phyloP scores from a whole-genome alignment of 2,329 filamentous ascomycete species.

The Aspergillus oerlinghausenensis region DNA sequence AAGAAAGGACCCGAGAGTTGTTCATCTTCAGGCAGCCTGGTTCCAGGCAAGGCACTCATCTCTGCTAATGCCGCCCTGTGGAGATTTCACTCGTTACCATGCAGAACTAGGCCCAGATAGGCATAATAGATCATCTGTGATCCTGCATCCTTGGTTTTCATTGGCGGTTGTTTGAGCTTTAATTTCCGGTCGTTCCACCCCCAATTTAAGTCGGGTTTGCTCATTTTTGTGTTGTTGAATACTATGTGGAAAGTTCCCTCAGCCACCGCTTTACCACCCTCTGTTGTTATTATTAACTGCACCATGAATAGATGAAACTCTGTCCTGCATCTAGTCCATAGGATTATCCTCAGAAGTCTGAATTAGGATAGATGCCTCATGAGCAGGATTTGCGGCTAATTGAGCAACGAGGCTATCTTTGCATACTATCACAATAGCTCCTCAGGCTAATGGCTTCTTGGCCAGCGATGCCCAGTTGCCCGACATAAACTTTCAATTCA shows the following conservation, averaged over 20 bases:
- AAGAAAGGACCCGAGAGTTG: neutral
- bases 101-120: neutral
- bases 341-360: no score
- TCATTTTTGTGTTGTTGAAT: neutral
- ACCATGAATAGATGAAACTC: neutral
- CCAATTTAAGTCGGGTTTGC: neutral
- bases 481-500: no score
- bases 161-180: neutral
- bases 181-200: neutral
- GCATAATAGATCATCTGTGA: neutral
- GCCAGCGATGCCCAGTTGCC: no score
- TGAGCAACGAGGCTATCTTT: no score
- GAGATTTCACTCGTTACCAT: neutral
- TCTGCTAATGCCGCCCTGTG: neutral
- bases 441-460: no score
- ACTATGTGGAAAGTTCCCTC: neutral
- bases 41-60: neutral
- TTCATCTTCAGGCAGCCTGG: neutral
- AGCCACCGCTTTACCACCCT: neutral
- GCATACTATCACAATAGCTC: no score
- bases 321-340: no score
- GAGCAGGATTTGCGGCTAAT: no score
- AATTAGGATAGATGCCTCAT: no score
- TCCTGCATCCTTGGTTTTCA: neutral
- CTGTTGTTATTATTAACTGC: neutral